Conservation (phyloP, 169 alveolate species). For the Plasmodium cynomolgi region DNA sequence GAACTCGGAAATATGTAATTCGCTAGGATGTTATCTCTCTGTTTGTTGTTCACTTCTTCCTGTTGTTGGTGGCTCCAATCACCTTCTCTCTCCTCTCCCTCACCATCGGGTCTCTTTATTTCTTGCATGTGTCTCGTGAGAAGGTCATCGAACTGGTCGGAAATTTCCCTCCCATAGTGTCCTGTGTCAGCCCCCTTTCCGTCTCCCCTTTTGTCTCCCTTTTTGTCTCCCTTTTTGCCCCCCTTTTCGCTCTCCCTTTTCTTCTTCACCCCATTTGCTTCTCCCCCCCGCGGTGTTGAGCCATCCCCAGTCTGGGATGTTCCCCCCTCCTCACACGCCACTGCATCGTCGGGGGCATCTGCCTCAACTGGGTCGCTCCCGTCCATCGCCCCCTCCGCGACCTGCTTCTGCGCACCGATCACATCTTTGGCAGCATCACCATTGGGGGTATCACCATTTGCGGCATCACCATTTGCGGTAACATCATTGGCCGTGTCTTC, state of each 20-base stretch:
- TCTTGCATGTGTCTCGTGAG: slow-evolving; percentile 5
- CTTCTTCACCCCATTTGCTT: not conserved
- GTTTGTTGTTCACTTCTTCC: not conserved
- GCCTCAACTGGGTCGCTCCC: not conserved
- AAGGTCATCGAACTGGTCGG: slow-evolving; percentile 15
- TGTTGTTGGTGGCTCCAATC: not conserved
- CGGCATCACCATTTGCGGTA: not conserved
- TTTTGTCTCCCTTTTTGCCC: not conserved
- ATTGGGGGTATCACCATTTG: not conserved
- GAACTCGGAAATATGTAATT: slow-evolving; percentile 11
- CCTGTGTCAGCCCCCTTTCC: not conserved
- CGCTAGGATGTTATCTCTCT: not conserved
- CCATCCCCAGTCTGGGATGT: not conserved
- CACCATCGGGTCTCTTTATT: not conserved
- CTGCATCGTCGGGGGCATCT: not conserved
- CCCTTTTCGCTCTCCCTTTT: not conserved
- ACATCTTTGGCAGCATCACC: not conserved
- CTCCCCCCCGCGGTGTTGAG: not conserved
- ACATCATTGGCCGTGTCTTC: not conserved
- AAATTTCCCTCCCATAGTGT: not conserved
- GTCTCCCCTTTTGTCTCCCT: not conserved
- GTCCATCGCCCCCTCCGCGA: not conserved
- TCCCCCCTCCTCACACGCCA: not conserved
- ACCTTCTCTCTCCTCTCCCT: not conserved
- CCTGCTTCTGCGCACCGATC: not conserved